Evolutionary conservation across 2,329 filamentous ascomycete species (phyloP), one percentile per base, ranked within the genome.

Genomic region (Pyrenophora tritici-repentis): DNA sequence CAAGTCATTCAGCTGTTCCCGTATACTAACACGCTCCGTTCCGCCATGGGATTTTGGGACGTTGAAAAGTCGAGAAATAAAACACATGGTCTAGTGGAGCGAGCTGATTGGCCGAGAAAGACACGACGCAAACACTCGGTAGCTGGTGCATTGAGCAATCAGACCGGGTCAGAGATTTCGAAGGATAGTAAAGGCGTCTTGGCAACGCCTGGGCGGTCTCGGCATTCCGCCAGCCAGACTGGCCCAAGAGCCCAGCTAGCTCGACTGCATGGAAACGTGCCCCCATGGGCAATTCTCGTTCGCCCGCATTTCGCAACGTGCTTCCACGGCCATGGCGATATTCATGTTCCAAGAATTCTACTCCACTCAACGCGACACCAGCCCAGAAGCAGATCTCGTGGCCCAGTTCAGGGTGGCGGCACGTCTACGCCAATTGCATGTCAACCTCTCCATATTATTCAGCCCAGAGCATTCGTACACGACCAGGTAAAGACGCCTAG

Each of bases 81-180:
- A 47, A 34, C 33, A 39, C 48, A 41, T 31, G 48, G 24, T 29
- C 12, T 2, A 26, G 42, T 1, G 33, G 3, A 6, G 32, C 2
- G 6, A 14, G 26, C 12, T 47, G 43, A 42, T 51, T 51, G 48
- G 48, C 12, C 29, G 13, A 1, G 6, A 5, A 1, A 1, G 5
- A 12, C 13, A 29, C 26, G 35, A n/a, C n/a, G 36, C 10, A 8
- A n/a, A 6, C 12, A 24, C 10, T 5, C 13, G 24, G 16, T 10
- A 3, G 14, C 6, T 10, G 14, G 34, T 14, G 31, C 22, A 38
- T 14, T 10, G 42, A 46, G 47, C 42, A 26, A 38, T 40, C 39
- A 36, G 43, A 38, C 43, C 32, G 26, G 22, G 13, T 34, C 48
- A 51, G 42, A 51, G 10, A 51, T 51, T 51, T 51, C 48, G 13